phyloP scores from a whole-genome alignment of 495 filamentous ascomycete species.

The Aspergillus leporis region DNA sequence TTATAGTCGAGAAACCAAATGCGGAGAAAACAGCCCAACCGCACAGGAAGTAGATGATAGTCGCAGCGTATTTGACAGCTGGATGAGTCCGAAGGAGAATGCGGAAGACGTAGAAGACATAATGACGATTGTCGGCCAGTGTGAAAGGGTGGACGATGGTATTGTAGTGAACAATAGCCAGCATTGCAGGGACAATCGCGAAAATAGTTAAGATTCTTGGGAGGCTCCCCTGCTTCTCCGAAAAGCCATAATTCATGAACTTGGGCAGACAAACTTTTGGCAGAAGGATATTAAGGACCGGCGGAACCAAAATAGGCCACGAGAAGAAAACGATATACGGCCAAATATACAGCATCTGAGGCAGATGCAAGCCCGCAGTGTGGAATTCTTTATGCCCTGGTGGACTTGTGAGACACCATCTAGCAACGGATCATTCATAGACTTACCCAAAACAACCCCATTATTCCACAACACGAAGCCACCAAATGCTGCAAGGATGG shows the following conservation, averaged over 20 bases:
- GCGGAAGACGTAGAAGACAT: conserved; percentile 94
- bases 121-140: conserved; percentile 94
- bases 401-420: conserved; percentile 16
- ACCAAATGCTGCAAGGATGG: conserved; percentile 67
- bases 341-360: conserved; percentile 96
- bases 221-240: conserved; percentile 32
- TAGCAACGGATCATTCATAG: background rate
- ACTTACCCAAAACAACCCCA: conserved; percentile 82
- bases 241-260: conserved; percentile 38
- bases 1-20: conserved; percentile 43
- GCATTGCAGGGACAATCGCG: conserved; percentile 46
- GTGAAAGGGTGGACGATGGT: conserved; percentile 96
- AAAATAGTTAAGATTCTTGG: conserved; percentile 40
- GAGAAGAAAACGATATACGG: conserved; percentile 89
- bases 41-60: conserved; percentile 60
- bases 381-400: conserved; percentile 92
- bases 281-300: conserved; percentile 43
- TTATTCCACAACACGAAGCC: conserved; percentile 83
- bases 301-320: conserved; percentile 67
- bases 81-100: conserved; percentile 69
- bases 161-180: conserved; percentile 71
- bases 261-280: conserved; percentile 38
- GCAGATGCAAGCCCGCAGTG: conserved; percentile 79
- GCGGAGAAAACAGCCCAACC: conserved; percentile 61
- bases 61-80: conserved; percentile 64